Evolutionary conservation across 768 basidiomycete species (phyloP).

Genomic region (Suillus occidentalis): DNA sequence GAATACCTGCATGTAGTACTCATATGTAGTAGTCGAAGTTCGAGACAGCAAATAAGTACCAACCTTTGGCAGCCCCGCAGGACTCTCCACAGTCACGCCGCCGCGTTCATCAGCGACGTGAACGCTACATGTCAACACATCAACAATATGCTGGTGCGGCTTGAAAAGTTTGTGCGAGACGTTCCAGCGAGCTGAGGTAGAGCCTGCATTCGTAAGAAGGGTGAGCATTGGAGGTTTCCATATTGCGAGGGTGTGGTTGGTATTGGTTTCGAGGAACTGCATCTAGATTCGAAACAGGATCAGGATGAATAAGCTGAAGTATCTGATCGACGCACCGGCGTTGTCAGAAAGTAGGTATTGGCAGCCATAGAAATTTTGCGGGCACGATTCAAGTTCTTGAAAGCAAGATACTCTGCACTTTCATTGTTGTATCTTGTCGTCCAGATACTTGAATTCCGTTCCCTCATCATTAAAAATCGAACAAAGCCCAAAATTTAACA

Average conservation of each 20-base stretch:
- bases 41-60: neutral
- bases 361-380: slow-evolving; percentile 49
- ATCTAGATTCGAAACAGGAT: slow-evolving; percentile 33
- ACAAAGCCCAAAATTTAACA: neutral
- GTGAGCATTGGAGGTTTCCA: slow-evolving; percentile 58
- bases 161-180: slow-evolving; percentile 43
- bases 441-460: slow-evolving; percentile 50
- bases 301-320: neutral
- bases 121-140: slow-evolving; percentile 50
- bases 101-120: slow-evolving; percentile 41
- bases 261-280: slow-evolving; percentile 42
- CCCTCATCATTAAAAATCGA: neutral
- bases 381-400: slow-evolving; percentile 50
- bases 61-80: slow-evolving; percentile 49
- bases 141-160: slow-evolving; percentile 45
- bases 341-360: slow-evolving; percentile 46
- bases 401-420: slow-evolving; percentile 47
- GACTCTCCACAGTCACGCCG: slow-evolving; percentile 38
- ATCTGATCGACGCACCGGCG: slow-evolving; percentile 36
- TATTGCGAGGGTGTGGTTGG: slow-evolving; percentile 43
- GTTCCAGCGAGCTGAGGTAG: slow-evolving; percentile 41
- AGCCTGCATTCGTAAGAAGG: slow-evolving; percentile 56
- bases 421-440: slow-evolving; percentile 51
- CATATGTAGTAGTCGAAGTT: neutral
- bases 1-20: slow-evolving; percentile 30